Evolutionary conservation across 2,329 filamentous ascomycete genomes (phyloP).

Genomic region (Monilinia polystroma): DNA sequence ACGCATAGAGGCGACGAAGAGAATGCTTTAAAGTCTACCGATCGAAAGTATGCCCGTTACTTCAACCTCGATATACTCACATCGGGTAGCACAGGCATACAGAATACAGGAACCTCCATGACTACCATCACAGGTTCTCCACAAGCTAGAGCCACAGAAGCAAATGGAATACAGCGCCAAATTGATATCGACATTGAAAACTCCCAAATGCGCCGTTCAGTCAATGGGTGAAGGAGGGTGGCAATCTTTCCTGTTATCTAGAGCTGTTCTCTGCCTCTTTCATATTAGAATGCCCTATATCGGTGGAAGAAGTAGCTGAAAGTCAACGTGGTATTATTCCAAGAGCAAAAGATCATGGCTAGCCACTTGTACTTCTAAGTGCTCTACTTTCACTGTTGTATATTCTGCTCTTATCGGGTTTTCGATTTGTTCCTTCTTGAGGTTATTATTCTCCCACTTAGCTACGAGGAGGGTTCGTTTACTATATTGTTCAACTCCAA

Average conservation of each 20-base stretch:
- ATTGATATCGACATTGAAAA: slow-evolving; percentile 2
- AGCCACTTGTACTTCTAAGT: too few species aligned
- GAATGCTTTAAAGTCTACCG: background rate
- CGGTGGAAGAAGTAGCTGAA: too few species aligned
- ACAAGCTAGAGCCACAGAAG: background rate
- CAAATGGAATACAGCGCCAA: background rate
- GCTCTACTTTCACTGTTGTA: too few species aligned
- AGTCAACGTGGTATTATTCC: too few species aligned
- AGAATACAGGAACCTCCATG: background rate
- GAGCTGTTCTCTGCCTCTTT: too few species aligned
- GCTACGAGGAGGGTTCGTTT: too few species aligned
- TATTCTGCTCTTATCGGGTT: too few species aligned
- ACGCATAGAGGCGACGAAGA: background rate
- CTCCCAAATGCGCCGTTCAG: background rate
- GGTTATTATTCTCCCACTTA: too few species aligned
- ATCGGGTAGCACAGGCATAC: background rate
- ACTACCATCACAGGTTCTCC: background rate
- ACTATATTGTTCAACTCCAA: too few species aligned
- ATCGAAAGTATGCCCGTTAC: slow-evolving; percentile 1
- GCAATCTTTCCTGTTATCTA: background rate
- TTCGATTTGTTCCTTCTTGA: too few species aligned
- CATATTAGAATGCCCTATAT: too few species aligned
- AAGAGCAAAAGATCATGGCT: too few species aligned
- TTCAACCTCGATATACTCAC: slow-evolving; percentile 3
- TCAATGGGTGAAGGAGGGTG: background rate